phyloP scores from a whole-genome alignment of 345 rosid species.

The Cardamine occulta region DNA sequence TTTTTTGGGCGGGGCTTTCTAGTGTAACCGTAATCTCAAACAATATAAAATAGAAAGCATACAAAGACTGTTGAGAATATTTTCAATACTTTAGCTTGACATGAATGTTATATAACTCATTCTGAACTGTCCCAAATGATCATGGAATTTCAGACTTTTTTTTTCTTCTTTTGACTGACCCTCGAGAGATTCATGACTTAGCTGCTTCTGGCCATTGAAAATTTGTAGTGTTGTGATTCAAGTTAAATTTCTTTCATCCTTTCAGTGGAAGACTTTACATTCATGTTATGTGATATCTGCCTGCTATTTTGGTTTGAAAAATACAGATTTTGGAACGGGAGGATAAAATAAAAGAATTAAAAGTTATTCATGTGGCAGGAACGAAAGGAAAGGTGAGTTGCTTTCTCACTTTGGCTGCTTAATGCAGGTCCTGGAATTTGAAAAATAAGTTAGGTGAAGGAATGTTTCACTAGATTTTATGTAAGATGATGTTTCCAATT shows the following conservation, averaged over 20 bases:
- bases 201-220: not conserved
- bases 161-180: not conserved
- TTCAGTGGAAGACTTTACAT: not conserved
- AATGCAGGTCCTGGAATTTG: slow-evolving; percentile 3
- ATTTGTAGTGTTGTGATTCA: not conserved
- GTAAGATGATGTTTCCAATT: slow-evolving; percentile 12
- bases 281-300: not conserved
- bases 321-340: slow-evolving; percentile 75
- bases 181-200: not conserved
- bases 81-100: not conserved
- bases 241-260: slow-evolving; percentile 2
- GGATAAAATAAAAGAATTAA: slow-evolving; percentile 57
- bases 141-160: not conserved
- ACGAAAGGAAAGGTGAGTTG: slow-evolving; percentile 84
- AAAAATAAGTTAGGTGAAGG: not conserved
- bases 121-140: slow-evolving; percentile 21
- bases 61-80: not conserved
- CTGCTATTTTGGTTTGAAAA: slow-evolving; percentile 27
- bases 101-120: not conserved
- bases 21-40: slow-evolving; percentile 4
- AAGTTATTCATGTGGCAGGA: slow-evolving; percentile 90
- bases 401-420: slow-evolving; percentile 15
- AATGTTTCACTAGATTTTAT: not conserved
- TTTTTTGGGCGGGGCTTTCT: not conserved
- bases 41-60: not conserved